A percentile compares a stretch with the other conserved stretches of the same genome.
Conservation (phyloP, 2,329 filamentous ascomycete species). For the Botryotinia narcissicola region DNA sequence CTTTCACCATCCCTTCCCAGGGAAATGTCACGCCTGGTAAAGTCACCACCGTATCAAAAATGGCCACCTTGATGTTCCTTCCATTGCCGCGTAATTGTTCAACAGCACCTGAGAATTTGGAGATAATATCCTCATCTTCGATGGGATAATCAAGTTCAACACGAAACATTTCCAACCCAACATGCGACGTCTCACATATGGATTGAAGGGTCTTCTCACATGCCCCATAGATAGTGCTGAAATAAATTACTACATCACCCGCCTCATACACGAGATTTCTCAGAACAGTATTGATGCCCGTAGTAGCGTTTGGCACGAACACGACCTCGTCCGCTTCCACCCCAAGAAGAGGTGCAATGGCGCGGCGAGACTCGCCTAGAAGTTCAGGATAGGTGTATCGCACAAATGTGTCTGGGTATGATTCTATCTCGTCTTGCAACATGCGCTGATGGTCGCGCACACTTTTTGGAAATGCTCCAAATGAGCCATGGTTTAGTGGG, state of each 20-base stretch:
- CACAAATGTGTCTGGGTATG: neutral
- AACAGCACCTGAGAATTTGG: neutral
- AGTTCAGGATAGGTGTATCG: neutral
- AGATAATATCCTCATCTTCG: conserved; percentile 52
- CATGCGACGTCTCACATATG: conserved; percentile 41
- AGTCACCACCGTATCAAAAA: conserved; percentile 65
- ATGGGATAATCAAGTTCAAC: conserved; percentile 67
- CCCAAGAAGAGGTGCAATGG: neutral
- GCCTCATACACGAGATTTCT: conserved; percentile 66
- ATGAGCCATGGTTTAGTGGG: neutral
- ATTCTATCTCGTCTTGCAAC: neutral
- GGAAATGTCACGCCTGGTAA: conserved; percentile 76
- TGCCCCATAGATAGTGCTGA: conserved; percentile 73
- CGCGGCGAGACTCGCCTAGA: neutral
- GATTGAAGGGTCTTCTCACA: conserved; percentile 72
- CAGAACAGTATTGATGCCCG: conserved; percentile 72
- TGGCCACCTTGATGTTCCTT: neutral
- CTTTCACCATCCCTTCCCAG: conserved; percentile 62
- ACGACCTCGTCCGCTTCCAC: neutral
- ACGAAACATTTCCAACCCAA: conserved; percentile 13
- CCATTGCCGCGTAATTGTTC: neutral
- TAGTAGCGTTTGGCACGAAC: conserved; percentile 75
- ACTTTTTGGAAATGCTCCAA: neutral
- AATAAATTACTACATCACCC: conserved; percentile 70
- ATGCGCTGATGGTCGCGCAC: neutral